Base-by-base conservation (phyloP, 2,329 filamentous ascomycete genomes). In the Sphaerostilbella broomeana region DNA sequence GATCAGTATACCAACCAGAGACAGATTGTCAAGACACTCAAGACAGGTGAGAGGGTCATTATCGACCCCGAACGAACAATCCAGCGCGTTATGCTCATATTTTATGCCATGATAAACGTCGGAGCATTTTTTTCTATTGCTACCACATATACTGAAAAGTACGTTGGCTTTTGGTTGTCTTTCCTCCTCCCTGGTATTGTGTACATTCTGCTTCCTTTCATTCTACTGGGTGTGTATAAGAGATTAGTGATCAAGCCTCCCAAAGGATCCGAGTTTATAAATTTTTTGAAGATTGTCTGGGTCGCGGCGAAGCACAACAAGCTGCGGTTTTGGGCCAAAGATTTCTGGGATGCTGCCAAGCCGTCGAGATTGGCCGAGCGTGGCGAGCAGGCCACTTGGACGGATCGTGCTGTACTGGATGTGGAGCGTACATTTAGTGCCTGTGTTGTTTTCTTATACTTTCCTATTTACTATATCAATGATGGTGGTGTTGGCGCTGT, bases 101-200 rank as follows among this genome's bases (percentile, higher is more conserved):
- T 45, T 32, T 45, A 45, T n/a, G 30, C 21, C 26, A 24, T 39
- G 22, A 29, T 45, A n/a, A 45, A 45, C 5, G 28, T 45, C 17
- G 43, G 43, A 9, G 43, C 43, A 22, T 39, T 45, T 16, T 43
- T 43, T 8, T 35, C 35, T 15, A 38, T 43, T 12, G 35, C 35
- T 6, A 45, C 43, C 20, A 41, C 35, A 11, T 43, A 45, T 19
- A 39, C 40, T 2, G 43, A 45, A 27, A 43, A 45, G 29, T 43
- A 45, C 12, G 38, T 42, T 16, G 35, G 40, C 22, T 45, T 43
- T 19, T 45, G 40, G 40, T 20, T 45, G 5, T 42, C 43, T 9
- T 45, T 39, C 22, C 18, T 43, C 4, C 19, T 45, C 18, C 43
- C 43, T 9, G 38, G 38, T 11, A 44, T 44, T 8, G 34, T 44